A percentile compares a stretch with the other conserved stretches of the same genome.
Evolutionary conservation across 2,329 filamentous ascomycete species (phyloP).

Genomic region (Remersonia thermophila): DNA sequence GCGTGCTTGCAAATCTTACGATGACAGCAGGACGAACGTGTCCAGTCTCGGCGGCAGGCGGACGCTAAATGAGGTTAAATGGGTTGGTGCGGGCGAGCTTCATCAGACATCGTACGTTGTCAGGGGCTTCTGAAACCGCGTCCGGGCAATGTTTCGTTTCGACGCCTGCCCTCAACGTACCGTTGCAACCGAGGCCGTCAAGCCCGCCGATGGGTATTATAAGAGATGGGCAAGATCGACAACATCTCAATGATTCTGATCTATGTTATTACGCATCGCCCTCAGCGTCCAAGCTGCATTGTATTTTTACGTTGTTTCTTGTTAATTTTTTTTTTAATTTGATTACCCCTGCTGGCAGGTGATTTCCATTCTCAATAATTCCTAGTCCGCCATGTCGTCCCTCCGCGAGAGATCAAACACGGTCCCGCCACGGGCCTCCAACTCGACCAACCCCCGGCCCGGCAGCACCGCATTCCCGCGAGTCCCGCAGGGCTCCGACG

Average conservation of each 20-base stretch:
- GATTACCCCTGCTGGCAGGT: background rate
- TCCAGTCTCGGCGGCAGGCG: too few relatives aligned
- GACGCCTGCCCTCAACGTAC: too few relatives aligned
- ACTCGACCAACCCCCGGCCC: conserved; percentile 13
- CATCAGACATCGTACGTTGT: conserved; percentile 11
- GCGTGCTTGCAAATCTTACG: background rate
- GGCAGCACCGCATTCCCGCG: conserved; percentile 12
- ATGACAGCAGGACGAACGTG: background rate
- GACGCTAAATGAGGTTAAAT: too few relatives aligned
- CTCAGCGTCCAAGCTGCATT: background rate
- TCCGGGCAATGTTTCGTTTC: background rate
- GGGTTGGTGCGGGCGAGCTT: background rate
- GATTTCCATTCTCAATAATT: too few relatives aligned
- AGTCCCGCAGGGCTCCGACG: conserved; percentile 5
- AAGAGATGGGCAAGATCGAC: too few relatives aligned
- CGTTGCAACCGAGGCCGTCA: background rate
- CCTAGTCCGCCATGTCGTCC: conserved; percentile 10
- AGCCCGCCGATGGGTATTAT: background rate
- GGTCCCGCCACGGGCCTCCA: conserved; percentile 3
- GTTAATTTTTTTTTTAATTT: background rate
- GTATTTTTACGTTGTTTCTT: background rate
- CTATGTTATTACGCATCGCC: background rate
- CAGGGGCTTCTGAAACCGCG: conserved; percentile 10
- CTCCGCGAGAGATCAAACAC: conserved; percentile 1
- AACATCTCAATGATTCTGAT: conserved; percentile 3